Evolutionary conservation across 441 rosid species (phyloP).

Genomic region (Erodium moschatum): DNA sequence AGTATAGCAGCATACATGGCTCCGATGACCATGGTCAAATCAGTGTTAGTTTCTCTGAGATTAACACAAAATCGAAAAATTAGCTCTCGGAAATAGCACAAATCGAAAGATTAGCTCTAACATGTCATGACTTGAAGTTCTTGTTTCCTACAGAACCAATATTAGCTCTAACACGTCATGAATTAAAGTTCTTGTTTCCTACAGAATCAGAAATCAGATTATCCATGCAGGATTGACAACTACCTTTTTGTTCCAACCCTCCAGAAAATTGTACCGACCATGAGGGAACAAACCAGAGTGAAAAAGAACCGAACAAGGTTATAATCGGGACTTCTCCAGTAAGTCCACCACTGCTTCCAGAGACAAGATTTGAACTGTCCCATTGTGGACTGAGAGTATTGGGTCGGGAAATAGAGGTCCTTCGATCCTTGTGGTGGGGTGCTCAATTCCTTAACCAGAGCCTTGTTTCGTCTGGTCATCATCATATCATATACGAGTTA

Average conservation of each 20-base stretch:
- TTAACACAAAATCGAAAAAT: background rate
- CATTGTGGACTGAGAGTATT: slow-evolving; percentile 47
- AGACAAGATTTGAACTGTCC: slow-evolving; percentile 87
- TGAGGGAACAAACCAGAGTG: slow-evolving; percentile 52
- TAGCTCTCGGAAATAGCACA: too few relatives aligned
- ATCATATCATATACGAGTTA: background rate
- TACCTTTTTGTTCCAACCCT: slow-evolving; percentile 57
- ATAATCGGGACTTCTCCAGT: slow-evolving; percentile 95
- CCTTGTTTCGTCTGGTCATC: slow-evolving; percentile 55
- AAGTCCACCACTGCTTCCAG: slow-evolving; percentile 90
- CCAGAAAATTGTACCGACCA: slow-evolving; percentile 82
- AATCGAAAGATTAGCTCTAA: too few relatives aligned
- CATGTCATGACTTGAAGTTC: too few relatives aligned
- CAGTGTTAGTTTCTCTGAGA: slow-evolving; percentile 12
- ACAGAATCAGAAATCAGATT: too few relatives aligned
- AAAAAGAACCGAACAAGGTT: slow-evolving; percentile 65
- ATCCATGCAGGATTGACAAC: slow-evolving; percentile 1
- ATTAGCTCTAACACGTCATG: too few relatives aligned
- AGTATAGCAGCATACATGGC: slow-evolving; percentile 73
- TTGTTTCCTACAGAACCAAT: too few relatives aligned
- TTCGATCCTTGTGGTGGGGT: slow-evolving; percentile 50
- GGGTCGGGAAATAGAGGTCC: slow-evolving; percentile 54
- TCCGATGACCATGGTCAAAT: slow-evolving; percentile 66
- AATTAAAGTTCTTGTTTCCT: too few relatives aligned
- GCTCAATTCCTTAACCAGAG: slow-evolving; percentile 57